phyloP scores from a whole-genome alignment of 2,329 filamentous ascomycete genomes.

The Leptographium lundbergii region DNA sequence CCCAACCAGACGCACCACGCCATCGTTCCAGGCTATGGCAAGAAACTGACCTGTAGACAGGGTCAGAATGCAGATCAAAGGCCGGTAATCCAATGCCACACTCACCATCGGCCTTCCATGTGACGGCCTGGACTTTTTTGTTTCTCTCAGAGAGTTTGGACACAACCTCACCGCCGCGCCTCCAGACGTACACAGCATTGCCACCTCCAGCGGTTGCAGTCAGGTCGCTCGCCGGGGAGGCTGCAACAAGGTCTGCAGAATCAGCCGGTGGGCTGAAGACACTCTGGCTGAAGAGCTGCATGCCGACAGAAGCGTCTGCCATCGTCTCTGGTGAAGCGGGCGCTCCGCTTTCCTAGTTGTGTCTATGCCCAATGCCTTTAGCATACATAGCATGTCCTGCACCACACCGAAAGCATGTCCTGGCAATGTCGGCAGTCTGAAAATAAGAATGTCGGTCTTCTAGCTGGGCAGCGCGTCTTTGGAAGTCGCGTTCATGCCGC shows the following conservation, averaged over 20 bases:
- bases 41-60: slow-evolving; percentile 51
- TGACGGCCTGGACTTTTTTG: slow-evolving; percentile 34
- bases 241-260: slow-evolving; percentile 48
- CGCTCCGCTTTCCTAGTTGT: background rate
- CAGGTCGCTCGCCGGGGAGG: slow-evolving; percentile 78
- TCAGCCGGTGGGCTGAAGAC: slow-evolving; percentile 39
- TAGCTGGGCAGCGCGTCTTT: slow-evolving; percentile 4
- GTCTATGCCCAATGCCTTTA: background rate
- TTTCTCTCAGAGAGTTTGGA: slow-evolving; percentile 32
- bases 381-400: background rate
- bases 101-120: slow-evolving; percentile 58
- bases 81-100: slow-evolving; percentile 6
- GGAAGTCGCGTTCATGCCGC: slow-evolving; percentile 3
- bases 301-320: background rate
- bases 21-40: slow-evolving; percentile 75
- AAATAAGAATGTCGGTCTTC: background rate
- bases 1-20: slow-evolving; percentile 62
- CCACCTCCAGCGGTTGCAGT: slow-evolving; percentile 59
- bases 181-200: slow-evolving; percentile 56
- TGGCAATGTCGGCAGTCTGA: background rate
- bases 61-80: background rate
- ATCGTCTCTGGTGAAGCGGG: background rate
- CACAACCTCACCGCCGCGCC: slow-evolving; percentile 60
- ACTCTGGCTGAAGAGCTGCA: slow-evolving; percentile 43
- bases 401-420: background rate